Percentiles rank a stretch among this genome's conserved stretches.
These are phyloP conservation scores for Auricularia auricula-judae DNA, from an alignment of 768 basidiomycete genomes.

Conservation along the genomic window DNA sequence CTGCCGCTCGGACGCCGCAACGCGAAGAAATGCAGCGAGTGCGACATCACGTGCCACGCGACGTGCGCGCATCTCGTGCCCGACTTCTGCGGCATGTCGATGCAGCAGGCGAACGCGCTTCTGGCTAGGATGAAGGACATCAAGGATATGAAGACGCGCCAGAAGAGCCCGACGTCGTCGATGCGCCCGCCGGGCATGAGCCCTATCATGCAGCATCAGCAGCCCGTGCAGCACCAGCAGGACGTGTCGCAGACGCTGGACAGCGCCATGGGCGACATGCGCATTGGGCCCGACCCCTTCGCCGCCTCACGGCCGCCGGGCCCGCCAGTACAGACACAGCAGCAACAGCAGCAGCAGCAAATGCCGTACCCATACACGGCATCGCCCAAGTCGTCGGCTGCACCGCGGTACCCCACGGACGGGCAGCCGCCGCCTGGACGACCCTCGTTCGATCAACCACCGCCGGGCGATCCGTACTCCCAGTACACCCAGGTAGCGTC, in stretches of 20 bases:
- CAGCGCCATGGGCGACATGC: background rate
- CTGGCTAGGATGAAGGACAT: constrained; percentile 87
- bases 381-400: background rate
- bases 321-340: background rate
- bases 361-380: background rate
- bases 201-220: constrained; percentile 7
- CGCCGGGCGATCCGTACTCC: background rate
- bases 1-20: constrained; percentile 95
- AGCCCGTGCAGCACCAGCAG: constrained; percentile 24
- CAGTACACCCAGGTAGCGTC: background rate
- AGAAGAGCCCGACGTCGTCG: constrained; percentile 7
- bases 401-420: background rate
- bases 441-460: background rate
- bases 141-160: constrained; percentile 43
- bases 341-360: background rate
- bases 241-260: constrained; percentile 15
- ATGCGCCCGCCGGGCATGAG: constrained; percentile 2
- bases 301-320: background rate
- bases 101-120: constrained; percentile 95
- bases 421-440: background rate
- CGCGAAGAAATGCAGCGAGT: constrained; percentile 90
- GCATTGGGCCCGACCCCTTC: background rate
- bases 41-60: constrained; percentile 92
- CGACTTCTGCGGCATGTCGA: constrained; percentile 99
- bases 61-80: constrained; percentile 97